Evolutionary conservation across 2,329 filamentous ascomycete genomes (phyloP).

Genomic region (Delphinella strobiligena): DNA sequence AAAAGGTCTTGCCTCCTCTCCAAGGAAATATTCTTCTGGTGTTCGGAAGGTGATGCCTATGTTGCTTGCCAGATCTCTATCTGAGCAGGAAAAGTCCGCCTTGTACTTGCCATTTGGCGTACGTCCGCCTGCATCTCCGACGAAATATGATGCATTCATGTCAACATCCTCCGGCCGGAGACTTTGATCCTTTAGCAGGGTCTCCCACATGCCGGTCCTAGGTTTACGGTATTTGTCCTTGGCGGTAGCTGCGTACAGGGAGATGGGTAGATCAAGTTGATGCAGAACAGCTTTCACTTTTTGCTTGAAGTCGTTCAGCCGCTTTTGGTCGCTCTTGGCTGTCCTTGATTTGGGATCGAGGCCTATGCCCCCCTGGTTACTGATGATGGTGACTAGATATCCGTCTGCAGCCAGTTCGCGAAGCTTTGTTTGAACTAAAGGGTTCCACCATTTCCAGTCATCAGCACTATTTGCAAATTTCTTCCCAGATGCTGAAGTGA

Average conservation of each 20-base stretch:
- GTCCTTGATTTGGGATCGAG: slow-evolving; percentile 62
- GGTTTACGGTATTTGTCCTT: slow-evolving; percentile 81
- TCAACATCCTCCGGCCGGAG: slow-evolving; percentile 49
- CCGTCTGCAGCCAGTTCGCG: slow-evolving; percentile 59
- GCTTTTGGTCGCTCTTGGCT: slow-evolving; percentile 54
- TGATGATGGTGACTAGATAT: slow-evolving; percentile 64
- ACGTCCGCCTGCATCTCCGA: slow-evolving; percentile 68
- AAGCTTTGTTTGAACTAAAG: slow-evolving; percentile 54
- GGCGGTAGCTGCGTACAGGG: slow-evolving; percentile 74
- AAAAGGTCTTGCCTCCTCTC: slow-evolving; percentile 53
- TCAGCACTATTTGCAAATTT: slow-evolving; percentile 56
- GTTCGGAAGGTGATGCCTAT: slow-evolving; percentile 69
- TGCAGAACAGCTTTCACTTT: slow-evolving; percentile 60
- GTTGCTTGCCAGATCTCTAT: slow-evolving; percentile 77
- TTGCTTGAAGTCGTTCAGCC: slow-evolving; percentile 68
- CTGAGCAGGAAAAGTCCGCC: slow-evolving; percentile 48
- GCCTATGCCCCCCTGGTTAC: slow-evolving; percentile 77
- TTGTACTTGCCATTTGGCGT: slow-evolving; percentile 28
- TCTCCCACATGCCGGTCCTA: slow-evolving; percentile 75
- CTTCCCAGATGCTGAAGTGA: slow-evolving; percentile 68
- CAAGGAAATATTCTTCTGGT: slow-evolving; percentile 84
- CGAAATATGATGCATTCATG: slow-evolving; percentile 61
- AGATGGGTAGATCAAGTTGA: slow-evolving; percentile 62
- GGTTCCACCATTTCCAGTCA: slow-evolving; percentile 95
- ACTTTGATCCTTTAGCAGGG: slow-evolving; percentile 42